Evolutionary conservation across 306 rosid species (phyloP).

Genomic region (Inga leiocalycina): DNA sequence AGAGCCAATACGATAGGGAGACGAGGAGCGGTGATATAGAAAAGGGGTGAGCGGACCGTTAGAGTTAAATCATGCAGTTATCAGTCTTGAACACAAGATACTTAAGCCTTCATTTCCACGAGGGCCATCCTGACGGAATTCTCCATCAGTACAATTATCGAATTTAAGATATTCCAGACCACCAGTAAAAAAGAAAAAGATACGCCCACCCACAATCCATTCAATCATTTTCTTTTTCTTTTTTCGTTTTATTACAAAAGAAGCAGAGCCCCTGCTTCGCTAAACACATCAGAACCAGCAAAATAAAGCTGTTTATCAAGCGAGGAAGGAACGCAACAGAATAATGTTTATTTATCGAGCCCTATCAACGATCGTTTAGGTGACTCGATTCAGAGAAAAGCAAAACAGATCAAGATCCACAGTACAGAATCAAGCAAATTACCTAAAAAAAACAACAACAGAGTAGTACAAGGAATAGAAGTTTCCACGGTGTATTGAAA

Average conservation of each 20-base stretch:
- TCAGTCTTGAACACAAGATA: neutral
- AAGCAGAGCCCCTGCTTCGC: neutral
- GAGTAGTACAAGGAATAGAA: neutral
- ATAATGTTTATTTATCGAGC: neutral
- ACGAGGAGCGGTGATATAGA: neutral
- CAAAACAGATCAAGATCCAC: neutral
- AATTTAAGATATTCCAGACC: neutral
- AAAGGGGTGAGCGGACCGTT: neutral
- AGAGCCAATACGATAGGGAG: neutral
- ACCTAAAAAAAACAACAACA: neutral
- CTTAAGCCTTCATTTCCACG: neutral
- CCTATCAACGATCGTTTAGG: neutral
- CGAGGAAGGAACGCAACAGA: neutral
- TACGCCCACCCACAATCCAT: neutral
- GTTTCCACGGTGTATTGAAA: neutral
- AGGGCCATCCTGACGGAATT: neutral
- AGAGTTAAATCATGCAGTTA: neutral
- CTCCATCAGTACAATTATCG: neutral
- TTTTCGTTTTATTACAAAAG: neutral
- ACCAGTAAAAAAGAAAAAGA: neutral
- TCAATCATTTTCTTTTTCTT: neutral
- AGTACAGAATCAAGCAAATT: neutral
- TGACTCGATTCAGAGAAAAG: constrained; percentile 18
- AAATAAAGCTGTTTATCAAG: neutral
- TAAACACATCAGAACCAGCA: neutral